Evolutionary conservation across 1,284 basidiomycete species (phyloP), one percentile per base, ranked within the genome.

Genomic region (Fomitiporia mediterranea): DNA sequence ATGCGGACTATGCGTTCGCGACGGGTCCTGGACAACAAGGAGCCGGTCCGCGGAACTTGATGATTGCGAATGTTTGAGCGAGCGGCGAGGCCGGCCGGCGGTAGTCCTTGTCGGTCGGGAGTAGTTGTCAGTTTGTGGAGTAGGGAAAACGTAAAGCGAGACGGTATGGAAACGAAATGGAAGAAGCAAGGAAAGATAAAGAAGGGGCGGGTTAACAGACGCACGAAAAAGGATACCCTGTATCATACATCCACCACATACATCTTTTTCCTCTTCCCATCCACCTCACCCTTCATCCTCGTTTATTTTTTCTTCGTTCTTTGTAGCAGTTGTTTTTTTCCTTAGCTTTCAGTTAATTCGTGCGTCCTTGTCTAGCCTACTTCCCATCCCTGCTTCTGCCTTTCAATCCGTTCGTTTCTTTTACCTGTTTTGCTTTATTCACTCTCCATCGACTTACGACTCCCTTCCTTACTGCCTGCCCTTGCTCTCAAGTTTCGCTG

Each of bases 1-100:
- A 57, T 44, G 56, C 50, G 13, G 50, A 57, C n/a, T 57, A 48
- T 40, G 56, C 56, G 15, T 57, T 37, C 23, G 56, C 56, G 42
- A 57, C 43, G 40, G 56, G 56, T 11, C 56, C 56, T 19, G 56
- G 56, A 5, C 56, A 57, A 28, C 50, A 57, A 38, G 51, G 28
- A 7, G 23, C 27, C 15, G 55, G 23, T 8, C 56, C 56, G 28
- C 42, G 51, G 11, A 46, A 40, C 6, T 43, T 57, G 11, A 52
- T 37, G 7, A 48, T 57, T 27, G 56, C 56, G 21, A 57, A 57
- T 21, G 56, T 27, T 15, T 57, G 34, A 27, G 3, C 19, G 32
- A 23, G 19, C 2, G n/a, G 19, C 8, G 25, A 4, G 23, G 23
- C 13, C 30, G 23, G 25, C 7, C 19, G 19, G n/a, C n/a, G n/a